These are phyloP conservation scores for Fomitopsis betulina DNA, from an alignment of 1,284 basidiomycete species.

Conservation along the genomic window DNA sequence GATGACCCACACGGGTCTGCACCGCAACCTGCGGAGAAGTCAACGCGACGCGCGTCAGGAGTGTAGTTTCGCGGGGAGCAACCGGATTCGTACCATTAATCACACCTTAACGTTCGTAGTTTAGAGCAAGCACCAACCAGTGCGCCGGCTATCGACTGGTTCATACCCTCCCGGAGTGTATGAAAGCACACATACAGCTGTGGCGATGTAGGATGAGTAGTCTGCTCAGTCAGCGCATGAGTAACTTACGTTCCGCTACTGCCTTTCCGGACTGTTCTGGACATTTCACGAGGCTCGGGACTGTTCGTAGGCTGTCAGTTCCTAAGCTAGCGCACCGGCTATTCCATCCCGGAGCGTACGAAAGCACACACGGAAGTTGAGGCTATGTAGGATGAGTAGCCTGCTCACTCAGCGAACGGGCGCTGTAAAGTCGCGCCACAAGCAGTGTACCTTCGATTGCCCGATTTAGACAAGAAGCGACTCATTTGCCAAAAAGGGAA, in stretches of 20 bases:
- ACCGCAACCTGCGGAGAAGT: neutral
- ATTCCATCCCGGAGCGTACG: neutral
- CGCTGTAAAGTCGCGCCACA: neutral
- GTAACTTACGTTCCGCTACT: neutral
- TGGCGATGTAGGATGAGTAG: neutral
- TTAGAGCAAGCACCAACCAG: neutral
- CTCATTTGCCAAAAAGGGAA: neutral
- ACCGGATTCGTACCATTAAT: neutral
- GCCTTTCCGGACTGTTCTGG: neutral
- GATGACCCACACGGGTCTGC: neutral
- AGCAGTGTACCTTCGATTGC: neutral
- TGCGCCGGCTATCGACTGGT: neutral
- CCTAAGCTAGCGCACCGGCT: neutral
- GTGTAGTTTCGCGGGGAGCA: neutral
- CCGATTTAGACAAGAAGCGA: too few relatives aligned
- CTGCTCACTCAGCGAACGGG: neutral
- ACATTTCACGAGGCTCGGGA: too few relatives aligned
- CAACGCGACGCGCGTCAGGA: neutral
- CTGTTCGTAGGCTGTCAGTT: too few relatives aligned
- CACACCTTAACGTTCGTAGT: neutral
- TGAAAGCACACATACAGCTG: neutral
- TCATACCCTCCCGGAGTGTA: neutral
- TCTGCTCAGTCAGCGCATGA: neutral
- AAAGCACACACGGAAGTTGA: neutral
- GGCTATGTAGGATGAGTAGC: neutral